Percentiles rank a stretch among this genome's conserved stretches.
Conservation (phyloP, 345 rosid genomes). For the Kandelia obovata region DNA sequence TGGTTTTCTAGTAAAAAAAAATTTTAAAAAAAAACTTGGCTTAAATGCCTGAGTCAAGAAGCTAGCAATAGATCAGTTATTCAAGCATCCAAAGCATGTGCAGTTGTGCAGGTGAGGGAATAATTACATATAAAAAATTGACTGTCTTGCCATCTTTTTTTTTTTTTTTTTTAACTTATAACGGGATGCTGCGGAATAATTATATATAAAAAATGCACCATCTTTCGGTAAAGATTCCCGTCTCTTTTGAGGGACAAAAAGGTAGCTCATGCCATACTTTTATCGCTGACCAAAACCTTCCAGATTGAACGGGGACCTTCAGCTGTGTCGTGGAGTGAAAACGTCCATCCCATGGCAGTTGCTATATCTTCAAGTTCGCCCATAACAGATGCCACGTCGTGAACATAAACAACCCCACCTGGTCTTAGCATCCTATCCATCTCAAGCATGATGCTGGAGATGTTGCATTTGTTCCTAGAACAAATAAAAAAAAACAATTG, state of each 20-base stretch:
- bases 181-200: not conserved
- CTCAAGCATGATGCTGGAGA: constrained; percentile 55
- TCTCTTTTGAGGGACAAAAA: not conserved
- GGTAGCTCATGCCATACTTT: constrained; percentile 31
- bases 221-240: not conserved
- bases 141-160: no score
- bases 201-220: not conserved
- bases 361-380: constrained; percentile 45
- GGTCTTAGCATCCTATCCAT: constrained; percentile 65
- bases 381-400: constrained; percentile 47
- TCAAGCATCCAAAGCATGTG: no score
- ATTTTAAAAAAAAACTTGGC: not conserved
- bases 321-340: constrained; percentile 42
- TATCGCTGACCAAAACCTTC: constrained; percentile 55
- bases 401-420: constrained; percentile 49
- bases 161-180: no score
- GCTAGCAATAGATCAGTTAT: not conserved
- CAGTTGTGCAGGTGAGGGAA: no score
- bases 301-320: constrained; percentile 65
- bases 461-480: constrained; percentile 40
- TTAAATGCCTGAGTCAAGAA: not conserved
- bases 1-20: not conserved
- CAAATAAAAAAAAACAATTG: not conserved
- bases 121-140: no score
- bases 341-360: constrained; percentile 49